phyloP scores from a whole-genome alignment of 805 yeast genomes.

The Torulaspora indica region DNA sequence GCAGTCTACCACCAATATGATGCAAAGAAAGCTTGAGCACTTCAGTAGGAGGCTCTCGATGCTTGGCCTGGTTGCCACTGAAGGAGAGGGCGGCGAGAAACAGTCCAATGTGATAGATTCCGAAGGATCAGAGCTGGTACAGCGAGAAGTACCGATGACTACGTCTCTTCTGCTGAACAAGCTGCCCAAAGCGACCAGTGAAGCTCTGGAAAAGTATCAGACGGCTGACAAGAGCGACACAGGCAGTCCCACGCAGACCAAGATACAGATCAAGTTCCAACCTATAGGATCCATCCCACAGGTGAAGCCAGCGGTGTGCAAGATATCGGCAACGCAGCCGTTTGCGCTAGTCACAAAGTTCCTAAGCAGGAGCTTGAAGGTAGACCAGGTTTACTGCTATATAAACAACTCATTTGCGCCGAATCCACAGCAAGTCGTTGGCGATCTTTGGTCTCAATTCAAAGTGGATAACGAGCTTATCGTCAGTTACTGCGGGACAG shows the following conservation, averaged over 20 bases:
- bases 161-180: conserved; percentile 15
- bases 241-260: conserved; percentile 4
- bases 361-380: conserved; percentile 21
- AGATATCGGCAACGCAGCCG: conserved; percentile 28
- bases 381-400: conserved; percentile 30
- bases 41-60: conserved; percentile 26
- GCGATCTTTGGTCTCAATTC: conserved; percentile 34
- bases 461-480: conserved; percentile 32
- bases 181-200: conserved; percentile 14
- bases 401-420: conserved; percentile 38
- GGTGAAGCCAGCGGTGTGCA: conserved; percentile 28
- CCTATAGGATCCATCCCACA: conserved; percentile 32
- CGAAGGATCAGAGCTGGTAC: conserved; percentile 2
- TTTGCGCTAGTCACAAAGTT: conserved; percentile 28
- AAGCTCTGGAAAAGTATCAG: conserved; percentile 11
- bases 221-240: conserved; percentile 2
- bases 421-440: conserved; percentile 33
- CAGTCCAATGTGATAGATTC: conserved; percentile 5
- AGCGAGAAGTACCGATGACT: conserved; percentile 16
- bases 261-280: conserved; percentile 30
- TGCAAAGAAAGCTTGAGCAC: conserved; percentile 27
- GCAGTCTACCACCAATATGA: conserved; percentile 5
- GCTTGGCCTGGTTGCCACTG: conserved; percentile 25
- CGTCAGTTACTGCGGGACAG: conserved; percentile 35
- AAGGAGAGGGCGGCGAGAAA: conserved; percentile 11